Conservation (phyloP, 148 eudicot genomes). For the Nyssa sinensis region DNA sequence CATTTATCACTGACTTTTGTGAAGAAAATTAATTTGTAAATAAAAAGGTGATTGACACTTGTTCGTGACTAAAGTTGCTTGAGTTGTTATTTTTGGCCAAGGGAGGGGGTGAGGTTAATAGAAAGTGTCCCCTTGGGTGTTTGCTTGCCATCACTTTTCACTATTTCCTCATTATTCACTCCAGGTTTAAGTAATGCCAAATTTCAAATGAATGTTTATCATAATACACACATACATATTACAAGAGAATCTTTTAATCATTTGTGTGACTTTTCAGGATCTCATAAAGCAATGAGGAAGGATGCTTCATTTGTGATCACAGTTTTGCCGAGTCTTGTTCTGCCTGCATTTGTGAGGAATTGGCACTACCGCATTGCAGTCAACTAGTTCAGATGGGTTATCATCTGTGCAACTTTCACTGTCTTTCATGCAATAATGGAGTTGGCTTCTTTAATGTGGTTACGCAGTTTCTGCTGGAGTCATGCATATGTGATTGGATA, state of each 20-base stretch:
- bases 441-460: neutral
- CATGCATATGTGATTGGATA: neutral
- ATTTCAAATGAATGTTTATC: no score
- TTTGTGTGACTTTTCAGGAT: neutral
- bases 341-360: conserved; percentile 6
- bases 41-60: no score
- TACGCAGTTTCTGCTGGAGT: neutral
- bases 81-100: no score
- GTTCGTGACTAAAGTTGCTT: no score
- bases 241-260: neutral
- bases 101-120: no score
- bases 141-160: no score
- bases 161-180: no score
- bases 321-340: conserved; percentile 8
- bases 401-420: neutral
- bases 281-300: neutral
- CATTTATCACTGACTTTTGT: no score
- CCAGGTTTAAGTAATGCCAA: no score
- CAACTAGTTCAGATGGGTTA: neutral
- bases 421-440: neutral
- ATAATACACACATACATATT: no score
- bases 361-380: neutral
- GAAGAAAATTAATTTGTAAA: no score
- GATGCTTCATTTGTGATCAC: neutral
- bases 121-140: no score